Conservation (phyloP, 176 grass and related monocot species). For the Oryza glaberrima region DNA sequence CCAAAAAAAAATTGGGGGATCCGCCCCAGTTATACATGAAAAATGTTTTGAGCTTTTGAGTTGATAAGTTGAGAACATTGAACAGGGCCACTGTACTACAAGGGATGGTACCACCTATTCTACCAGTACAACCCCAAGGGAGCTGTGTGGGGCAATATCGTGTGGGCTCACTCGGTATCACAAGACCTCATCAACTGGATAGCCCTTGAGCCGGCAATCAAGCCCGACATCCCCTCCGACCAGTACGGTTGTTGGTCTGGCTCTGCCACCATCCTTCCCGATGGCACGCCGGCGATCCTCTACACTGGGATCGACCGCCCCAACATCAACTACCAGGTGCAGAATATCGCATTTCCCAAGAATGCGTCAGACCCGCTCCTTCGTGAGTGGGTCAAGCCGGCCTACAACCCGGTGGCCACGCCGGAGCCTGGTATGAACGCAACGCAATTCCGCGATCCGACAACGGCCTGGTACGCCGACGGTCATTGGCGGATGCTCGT, state of each 20-base stretch:
- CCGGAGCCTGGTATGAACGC: constrained; percentile 40
- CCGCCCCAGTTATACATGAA: too few relatives aligned
- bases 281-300: constrained; percentile 43
- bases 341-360: constrained; percentile 62
- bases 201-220: constrained; percentile 48
- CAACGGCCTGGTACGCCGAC: constrained; percentile 52
- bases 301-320: constrained; percentile 48
- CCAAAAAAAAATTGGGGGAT: too few relatives aligned
- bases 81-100: constrained; percentile 56
- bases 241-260: constrained; percentile 54
- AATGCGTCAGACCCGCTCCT: constrained; percentile 54
- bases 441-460: constrained; percentile 64
- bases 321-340: constrained; percentile 48
- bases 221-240: constrained; percentile 46
- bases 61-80: neutral
- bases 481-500: constrained; percentile 60
- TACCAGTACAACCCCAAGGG: constrained; percentile 59
- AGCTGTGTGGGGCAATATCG: constrained; percentile 43
- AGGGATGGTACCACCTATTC: constrained; percentile 57
- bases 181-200: constrained; percentile 63
- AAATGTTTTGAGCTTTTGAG: neutral
- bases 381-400: constrained; percentile 57
- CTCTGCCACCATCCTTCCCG: constrained; percentile 53
- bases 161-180: constrained; percentile 62
- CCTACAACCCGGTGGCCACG: constrained; percentile 46